Conservation (phyloP, 2,329 filamentous ascomycete genomes). For the Thermoascus crustaceus region DNA sequence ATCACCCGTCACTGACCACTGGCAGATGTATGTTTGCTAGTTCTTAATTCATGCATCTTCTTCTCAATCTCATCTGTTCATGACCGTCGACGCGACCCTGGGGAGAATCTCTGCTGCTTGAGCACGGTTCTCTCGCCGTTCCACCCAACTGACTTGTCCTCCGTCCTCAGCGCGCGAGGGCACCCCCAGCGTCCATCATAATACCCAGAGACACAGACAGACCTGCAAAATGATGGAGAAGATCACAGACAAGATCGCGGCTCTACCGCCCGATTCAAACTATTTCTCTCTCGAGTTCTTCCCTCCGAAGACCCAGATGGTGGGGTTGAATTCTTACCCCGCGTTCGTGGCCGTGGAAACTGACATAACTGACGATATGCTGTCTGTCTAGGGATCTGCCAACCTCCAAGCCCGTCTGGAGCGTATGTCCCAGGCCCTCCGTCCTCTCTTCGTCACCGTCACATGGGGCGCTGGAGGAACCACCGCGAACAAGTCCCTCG, state of each 20-base stretch:
- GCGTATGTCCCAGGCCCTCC: conserved; percentile 86
- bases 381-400: conserved; percentile 60
- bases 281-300: conserved; percentile 99
- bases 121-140: no score
- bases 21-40: no score
- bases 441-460: conserved; percentile 90
- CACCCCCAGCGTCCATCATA: no score
- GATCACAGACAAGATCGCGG: conserved; percentile 91
- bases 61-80: no score
- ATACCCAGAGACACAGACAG: neutral
- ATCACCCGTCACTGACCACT: no score
- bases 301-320: conserved; percentile 91
- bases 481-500: conserved; percentile 81
- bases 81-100: no score
- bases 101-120: no score
- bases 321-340: conserved; percentile 28
- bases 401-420: conserved; percentile 89
- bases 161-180: no score
- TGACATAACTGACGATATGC: conserved; percentile 16
- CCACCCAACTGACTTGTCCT: no score
- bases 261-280: conserved; percentile 67
- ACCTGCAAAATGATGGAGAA: conserved; percentile 58
- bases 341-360: conserved; percentile 11
- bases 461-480: conserved; percentile 97
- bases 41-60: no score